These are phyloP conservation scores for Phytopythium montanum DNA, from an alignment of 352 stramenopile genomes.

Conservation along the genomic window DNA sequence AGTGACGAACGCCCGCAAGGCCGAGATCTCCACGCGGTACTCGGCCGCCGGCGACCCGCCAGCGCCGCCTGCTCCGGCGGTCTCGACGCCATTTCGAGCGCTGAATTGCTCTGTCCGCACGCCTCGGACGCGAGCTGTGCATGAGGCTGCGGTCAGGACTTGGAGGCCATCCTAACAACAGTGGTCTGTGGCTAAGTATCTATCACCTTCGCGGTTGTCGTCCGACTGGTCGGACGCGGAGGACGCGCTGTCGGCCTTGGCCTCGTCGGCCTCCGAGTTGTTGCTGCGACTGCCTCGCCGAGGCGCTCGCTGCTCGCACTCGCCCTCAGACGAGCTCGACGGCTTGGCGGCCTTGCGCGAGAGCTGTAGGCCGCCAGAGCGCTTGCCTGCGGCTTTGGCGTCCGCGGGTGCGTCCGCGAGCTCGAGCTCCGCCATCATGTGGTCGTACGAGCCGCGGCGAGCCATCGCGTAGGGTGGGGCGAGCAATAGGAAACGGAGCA, in stretches of 20 bases:
- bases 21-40: constrained; percentile 20
- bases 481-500: neutral
- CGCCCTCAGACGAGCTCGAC: neutral
- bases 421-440: constrained; percentile 27
- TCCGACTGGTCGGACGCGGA: neutral
- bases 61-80: neutral
- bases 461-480: neutral
- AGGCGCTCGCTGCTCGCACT: neutral
- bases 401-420: constrained; percentile 1
- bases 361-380: neutral
- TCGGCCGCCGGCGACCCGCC: constrained; percentile 1
- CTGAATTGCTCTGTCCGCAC: constrained; percentile 13
- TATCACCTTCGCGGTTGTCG: neutral
- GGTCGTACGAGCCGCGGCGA: constrained; percentile 19
- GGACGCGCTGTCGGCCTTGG: constrained; percentile 10
- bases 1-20: constrained; percentile 35
- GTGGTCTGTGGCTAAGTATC: constrained; percentile 4
- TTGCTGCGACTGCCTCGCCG: constrained; percentile 1
- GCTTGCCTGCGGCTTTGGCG: neutral
- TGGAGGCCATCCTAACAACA: neutral
- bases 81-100: neutral
- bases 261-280: constrained; percentile 10
- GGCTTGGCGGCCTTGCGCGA: neutral
- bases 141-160: neutral
- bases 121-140: constrained; percentile 15